Percentiles rank a stretch among this genome's conserved stretches.
Conservation (phyloP, 768 basidiomycete genomes). For the Saitozyma sp. region DNA sequence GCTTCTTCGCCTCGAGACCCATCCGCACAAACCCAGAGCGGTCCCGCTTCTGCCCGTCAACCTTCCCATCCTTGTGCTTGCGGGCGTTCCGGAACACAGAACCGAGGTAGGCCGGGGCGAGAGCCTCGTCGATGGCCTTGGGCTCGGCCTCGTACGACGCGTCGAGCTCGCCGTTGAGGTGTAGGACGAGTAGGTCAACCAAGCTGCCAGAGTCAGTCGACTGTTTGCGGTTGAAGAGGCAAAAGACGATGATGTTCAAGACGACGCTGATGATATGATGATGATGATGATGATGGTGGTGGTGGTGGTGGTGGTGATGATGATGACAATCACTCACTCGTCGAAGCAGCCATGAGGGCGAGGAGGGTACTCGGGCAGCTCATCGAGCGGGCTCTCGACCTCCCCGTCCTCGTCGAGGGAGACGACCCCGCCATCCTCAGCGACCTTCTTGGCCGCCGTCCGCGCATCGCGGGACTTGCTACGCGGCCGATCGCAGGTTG, state of each 20-base stretch:
- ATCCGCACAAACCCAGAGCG: constrained; percentile 10
- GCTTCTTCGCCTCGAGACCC: background rate
- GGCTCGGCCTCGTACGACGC: constrained; percentile 3
- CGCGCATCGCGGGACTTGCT: constrained; percentile 27
- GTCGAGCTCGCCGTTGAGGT: constrained; percentile 59
- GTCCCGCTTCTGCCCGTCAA: constrained; percentile 7
- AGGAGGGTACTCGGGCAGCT: constrained; percentile 23
- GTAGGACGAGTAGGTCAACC: constrained; percentile 67
- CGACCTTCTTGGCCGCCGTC: constrained; percentile 11
- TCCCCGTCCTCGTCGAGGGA: constrained; percentile 24
- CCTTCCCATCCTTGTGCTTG: background rate
- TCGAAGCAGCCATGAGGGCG: constrained; percentile 70
- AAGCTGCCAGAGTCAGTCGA: constrained; percentile 46
- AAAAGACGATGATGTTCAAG: background rate
- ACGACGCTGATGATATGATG: no score
- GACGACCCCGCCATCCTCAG: constrained; percentile 14
- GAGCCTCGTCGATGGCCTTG: constrained; percentile 22
- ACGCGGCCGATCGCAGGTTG: constrained; percentile 52
- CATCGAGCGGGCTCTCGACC: constrained; percentile 21
- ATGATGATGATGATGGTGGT: no score
- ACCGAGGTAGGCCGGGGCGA: constrained; percentile 17
- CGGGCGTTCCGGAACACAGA: constrained; percentile 10
- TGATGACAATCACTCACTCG: constrained; percentile 54
- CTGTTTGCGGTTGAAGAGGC: background rate
- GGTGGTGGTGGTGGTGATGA: no score